Percentiles rank a stretch among this genome's conserved stretches.
phyloP scores from a whole-genome alignment of 2,329 filamentous ascomycete species.

The Phaeosphaeria sp. region DNA sequence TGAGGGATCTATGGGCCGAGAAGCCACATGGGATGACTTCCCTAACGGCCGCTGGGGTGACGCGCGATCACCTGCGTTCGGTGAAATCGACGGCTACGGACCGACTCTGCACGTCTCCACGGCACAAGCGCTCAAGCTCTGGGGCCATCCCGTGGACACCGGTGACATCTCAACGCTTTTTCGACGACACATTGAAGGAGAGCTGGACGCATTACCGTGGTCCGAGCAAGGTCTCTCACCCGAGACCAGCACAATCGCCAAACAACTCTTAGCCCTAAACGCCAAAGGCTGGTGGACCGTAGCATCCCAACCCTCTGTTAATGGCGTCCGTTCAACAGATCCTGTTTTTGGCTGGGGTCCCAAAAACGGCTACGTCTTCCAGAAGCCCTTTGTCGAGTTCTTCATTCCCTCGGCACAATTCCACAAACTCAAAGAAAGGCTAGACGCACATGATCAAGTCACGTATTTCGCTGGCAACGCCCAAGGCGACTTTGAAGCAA shows the following conservation, averaged over 20 bases:
- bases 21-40: constrained; percentile 99
- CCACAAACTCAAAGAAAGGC: constrained; percentile 66
- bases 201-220: constrained; percentile 86
- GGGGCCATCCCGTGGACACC: constrained; percentile 75
- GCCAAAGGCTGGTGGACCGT: constrained; percentile 93
- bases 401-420: constrained; percentile 82
- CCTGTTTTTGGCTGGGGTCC: constrained; percentile 92
- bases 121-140: constrained; percentile 81
- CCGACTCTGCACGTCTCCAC: constrained; percentile 92
- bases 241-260: constrained; percentile 82
- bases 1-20: constrained; percentile 83
- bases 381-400: constrained; percentile 97
- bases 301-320: constrained; percentile 92
- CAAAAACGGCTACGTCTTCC: constrained; percentile 90
- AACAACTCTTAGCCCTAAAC: constrained; percentile 78
- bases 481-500: constrained; percentile 78
- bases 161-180: constrained; percentile 83
- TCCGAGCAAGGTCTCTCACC: constrained; percentile 86
- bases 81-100: constrained; percentile 97
- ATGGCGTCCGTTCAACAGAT: constrained; percentile 79
- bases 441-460: constrained; percentile 71
- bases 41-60: constrained; percentile 97
- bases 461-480: constrained; percentile 89
- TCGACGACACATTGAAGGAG: constrained; percentile 78
- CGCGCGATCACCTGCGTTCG: constrained; percentile 83